Base-by-base conservation (phyloP, 78 protist species). In the Dictyostelium capitatum region DNA sequence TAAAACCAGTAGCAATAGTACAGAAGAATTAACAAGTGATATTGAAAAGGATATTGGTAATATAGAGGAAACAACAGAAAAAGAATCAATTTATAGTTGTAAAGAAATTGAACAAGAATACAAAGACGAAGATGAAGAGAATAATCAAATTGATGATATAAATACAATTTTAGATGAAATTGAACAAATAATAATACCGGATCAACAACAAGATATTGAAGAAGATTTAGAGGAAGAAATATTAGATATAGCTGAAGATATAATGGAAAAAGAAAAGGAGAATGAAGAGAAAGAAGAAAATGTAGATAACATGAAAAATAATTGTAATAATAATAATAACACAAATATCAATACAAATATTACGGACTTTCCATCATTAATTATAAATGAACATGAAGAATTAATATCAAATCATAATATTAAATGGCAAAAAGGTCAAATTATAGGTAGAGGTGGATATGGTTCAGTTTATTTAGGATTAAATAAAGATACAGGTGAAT, bases 391-490 rank as follows among this genome's bases (percentile, higher is more conserved):
- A 74, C 91, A 74, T 25, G 91, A 84, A 47, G 91, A 84, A 46
- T 67, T 83, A 41, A 69, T 14, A 15, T 69, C 47, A 43, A 14
- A 37, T 73, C 91, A 84, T 41, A 72, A 84, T 30, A 90, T 91
- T 3, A 51, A 51, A 57, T 96, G 97, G 97, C 84, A 89, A 59
- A 89, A 89, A 48, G 96, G 91, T 20, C 83, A 65, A 81, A 28
- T 92, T 19, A 48, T 96, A 7, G 97, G 97, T n/a, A 25, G 83
- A 54, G 97, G 97, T 67, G 96, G 95, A 56, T 96, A 80, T 74
- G 97, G 97, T 56, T 48, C 89, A 6, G 97, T 96, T 23, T 95
- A 91, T 70, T 51, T 96, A 50, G 97, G 97, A 25, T 79, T 96
- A 65, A 96, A 96, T 80, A 30, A 25, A 12, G 96, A 96, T 51